Base-by-base conservation (phyloP, 495 filamentous ascomycete genomes). In the Xylaria intraflava region DNA sequence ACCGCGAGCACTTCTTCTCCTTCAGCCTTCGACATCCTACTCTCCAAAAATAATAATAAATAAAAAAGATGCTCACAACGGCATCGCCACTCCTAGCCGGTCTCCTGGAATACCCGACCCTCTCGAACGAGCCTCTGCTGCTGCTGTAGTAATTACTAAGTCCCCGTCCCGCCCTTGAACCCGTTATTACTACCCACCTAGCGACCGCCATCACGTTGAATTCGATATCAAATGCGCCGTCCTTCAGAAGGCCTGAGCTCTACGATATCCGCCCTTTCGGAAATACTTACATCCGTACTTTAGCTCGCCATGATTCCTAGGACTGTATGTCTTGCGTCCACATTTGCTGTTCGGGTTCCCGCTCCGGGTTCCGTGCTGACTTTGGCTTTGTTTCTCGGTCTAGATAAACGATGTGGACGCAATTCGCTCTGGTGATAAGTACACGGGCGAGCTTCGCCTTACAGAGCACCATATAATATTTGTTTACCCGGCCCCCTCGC, bases 391-490 rank as follows among this genome's bases (percentile, higher is more conserved):
- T 24, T 31, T 1, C 41, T 19, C 12, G 42, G 39, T 12, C 44
- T 52, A 65, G 62, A 65, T 67, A 46, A 57, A 59, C 49, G 48
- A 62, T 43, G 64, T 67, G 14, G 62, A 65, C 46, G 64, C 64
- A 48, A 57, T 67, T 27, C 52, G 62, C 35, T 57, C 54, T 38
- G 64, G 64, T 53, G 59, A 67, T 51, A 62, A 46, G 58, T 56
- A 67, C 52, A 62, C 64, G 30, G 64, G 64, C 26, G 62, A 66
- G 35, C 59, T 67, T 11, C 59, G 62, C 56, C 59, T 67, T 5
- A 62, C 62, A 20, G 64, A 67, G 42, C 62, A 65, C 27, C 64
- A 67, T 17, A 56, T 65, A 10, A 58, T 67, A 46, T 67, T 67
- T 41, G 35, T 57, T 14, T 59, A 60, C 20, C 59, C 64, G 20